Base-by-base conservation (phyloP, 805 yeast genomes). In the Dipodascopsis tothii region DNA sequence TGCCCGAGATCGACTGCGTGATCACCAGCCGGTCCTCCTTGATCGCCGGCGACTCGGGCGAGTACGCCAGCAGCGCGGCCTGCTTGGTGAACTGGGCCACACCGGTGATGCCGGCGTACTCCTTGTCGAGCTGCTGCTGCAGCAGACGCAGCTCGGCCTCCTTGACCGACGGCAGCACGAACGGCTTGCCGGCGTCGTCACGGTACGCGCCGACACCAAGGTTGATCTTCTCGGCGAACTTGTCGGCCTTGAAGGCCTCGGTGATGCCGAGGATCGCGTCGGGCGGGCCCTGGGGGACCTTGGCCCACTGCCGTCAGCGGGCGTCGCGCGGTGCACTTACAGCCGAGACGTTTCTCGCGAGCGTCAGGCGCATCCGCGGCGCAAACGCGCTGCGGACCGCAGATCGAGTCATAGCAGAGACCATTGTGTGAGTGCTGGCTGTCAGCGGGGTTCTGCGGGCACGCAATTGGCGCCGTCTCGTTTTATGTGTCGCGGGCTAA, bases 1-100 rank as follows among this genome's bases (percentile, higher is more conserved):
- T 90, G 51, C 98, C 98, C 33, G 94, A 82, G 50, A 90, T 72
- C 45, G 96, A 82, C 68, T 90, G 98, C 11, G 87, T 72, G 39
- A 94, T 77, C 41, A 86, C 82, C 33, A 88, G 74, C 56, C 94
- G 73, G 44, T 74, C 73, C 40, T 76, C 79, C 11, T 67, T 65
- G 35, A 81, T 63, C 44, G 81, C 73, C 46, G 72, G 60, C 32
- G 72, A 68, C 33, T 84, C 84, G 49, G 71, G 78, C 52, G 82
- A 78, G 68, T 79, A 86, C 37, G 90, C 71, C 58, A 86, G 78
- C 57, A 74, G 67, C 57, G 79, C 74, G 35, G 92, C 92, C 30
- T 75, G 71, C 35, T 67, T 64, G 58, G 80, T 80, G 70, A 75
- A 90, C 33, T 67, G 69, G 48, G 78, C 74, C 38, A 82, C 72